A percentile compares a stretch with the other conserved stretches of the same genome.
Conservation (phyloP, 2,329 filamentous ascomycete species). For the Cercospora sp. region DNA sequence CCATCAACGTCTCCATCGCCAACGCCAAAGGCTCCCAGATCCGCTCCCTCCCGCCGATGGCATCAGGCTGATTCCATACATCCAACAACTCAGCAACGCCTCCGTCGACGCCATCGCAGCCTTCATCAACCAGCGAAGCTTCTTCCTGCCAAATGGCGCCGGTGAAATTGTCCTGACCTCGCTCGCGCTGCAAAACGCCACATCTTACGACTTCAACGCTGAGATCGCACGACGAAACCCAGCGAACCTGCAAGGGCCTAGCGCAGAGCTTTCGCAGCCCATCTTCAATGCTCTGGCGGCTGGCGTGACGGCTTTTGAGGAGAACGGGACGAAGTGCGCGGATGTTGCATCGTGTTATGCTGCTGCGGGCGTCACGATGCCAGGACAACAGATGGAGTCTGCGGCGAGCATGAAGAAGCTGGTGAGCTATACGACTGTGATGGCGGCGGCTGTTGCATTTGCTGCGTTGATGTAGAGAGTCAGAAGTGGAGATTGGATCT, state of each 20-base stretch:
- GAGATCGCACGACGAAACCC: slow-evolving; percentile 11
- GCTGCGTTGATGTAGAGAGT: slow-evolving; percentile 6
- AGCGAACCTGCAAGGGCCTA: slow-evolving; percentile 4
- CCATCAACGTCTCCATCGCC: slow-evolving; percentile 13
- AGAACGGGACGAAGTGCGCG: slow-evolving; percentile 10
- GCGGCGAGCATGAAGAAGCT: slow-evolving; percentile 1
- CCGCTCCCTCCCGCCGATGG: slow-evolving; percentile 13
- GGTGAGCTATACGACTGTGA: not conserved
- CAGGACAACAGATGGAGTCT: slow-evolving; percentile 4
- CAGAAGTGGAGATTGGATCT: not conserved
- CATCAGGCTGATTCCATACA: slow-evolving; percentile 17
- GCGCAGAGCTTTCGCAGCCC: slow-evolving; percentile 8
- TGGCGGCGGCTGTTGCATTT: slow-evolving; percentile 6
- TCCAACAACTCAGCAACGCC: slow-evolving; percentile 16
- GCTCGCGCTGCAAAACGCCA: slow-evolving; percentile 16
- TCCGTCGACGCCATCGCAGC: slow-evolving; percentile 13
- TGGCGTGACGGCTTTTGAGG: slow-evolving; percentile 15
- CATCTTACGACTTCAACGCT: slow-evolving; percentile 14
- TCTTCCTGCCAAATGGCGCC: slow-evolving; percentile 15
- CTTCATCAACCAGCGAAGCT: slow-evolving; percentile 13
- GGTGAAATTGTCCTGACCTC: slow-evolving; percentile 7
- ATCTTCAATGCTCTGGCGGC: slow-evolving; percentile 11
- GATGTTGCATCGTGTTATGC: slow-evolving; percentile 2
- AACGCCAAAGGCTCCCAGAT: slow-evolving; percentile 13
- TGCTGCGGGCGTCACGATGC: not conserved